Evolutionary conservation across 1,284 basidiomycete genomes (phyloP), one percentile per base, ranked within the genome.

Genomic region (Uromyces viciae-fabae): DNA sequence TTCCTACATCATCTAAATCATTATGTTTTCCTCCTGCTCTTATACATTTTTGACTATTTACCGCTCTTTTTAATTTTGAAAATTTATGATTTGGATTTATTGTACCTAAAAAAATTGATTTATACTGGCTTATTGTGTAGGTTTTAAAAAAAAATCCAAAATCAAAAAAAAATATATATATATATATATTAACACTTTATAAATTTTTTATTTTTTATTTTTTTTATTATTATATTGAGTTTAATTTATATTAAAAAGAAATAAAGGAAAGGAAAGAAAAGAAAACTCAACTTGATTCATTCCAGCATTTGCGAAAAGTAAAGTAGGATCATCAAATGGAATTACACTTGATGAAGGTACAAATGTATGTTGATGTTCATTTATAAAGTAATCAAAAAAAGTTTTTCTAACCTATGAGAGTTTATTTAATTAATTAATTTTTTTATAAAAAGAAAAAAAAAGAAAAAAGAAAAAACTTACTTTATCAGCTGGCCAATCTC

Each of bases 281-380:
- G 22, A 78, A 8, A 25, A 62, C 58, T 60, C 56, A 52, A 80
- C 68, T 80, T 80, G 77, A 49, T 80, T 80, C 77, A 80, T 80
- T 17, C 87, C 86, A 83, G 96, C 96, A 88, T 99, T 99, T 83
- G 95, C 94, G 85, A 99, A 99, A 82, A 99, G 91, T 58, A 99
- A 89, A 8, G 96, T 98, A 2, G 97, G 86, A 82, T 88, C 87
- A 80, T 80, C 77, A 25, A 80, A 72, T 25, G 77, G 77, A n/a
- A 71, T 42, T 25, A 80, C 77, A 43, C 68, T 72, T 15, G 77
- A 80, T 11, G 77, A 80, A 80, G 54, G 77, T 9, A 80, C 77
- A 43, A 73, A 80, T 11, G 49, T 60, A 54, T 80, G 77, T 17
- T 33, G n/a, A 80, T 80, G 36, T 40, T 72, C 8, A 9, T 72